Evolutionary conservation across 2,329 filamentous ascomycete genomes (phyloP).

Genomic region (Verticillium nubilum): DNA sequence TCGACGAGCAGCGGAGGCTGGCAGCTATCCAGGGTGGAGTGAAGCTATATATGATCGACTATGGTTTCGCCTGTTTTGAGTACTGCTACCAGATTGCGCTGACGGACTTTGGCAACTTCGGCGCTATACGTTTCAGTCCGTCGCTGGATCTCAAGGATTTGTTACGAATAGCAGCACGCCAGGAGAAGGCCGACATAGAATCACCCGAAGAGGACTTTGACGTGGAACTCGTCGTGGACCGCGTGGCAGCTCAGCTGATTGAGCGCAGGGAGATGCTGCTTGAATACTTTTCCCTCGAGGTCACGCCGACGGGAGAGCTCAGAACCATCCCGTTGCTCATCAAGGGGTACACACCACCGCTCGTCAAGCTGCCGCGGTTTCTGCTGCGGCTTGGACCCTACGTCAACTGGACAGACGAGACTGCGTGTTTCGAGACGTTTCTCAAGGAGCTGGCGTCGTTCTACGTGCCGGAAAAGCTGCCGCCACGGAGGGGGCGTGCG

Average conservation of each 20-base stretch:
- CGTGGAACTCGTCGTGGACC: conserved; percentile 58
- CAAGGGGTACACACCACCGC: conserved; percentile 80
- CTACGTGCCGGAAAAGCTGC: conserved; percentile 83
- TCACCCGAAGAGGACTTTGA: conserved; percentile 54
- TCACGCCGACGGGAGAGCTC: conserved; percentile 73
- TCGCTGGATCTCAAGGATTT: conserved; percentile 67
- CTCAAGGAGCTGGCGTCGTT: conserved; percentile 83
- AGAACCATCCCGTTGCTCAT: conserved; percentile 76
- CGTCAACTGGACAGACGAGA: conserved; percentile 82
- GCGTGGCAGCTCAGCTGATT: conserved; percentile 64
- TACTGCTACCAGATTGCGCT: conserved; percentile 95
- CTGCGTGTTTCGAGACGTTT: conserved; percentile 78
- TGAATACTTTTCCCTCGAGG: conserved; percentile 87
- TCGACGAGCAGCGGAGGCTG: conserved; percentile 80
- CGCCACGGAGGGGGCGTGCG: conserved; percentile 34
- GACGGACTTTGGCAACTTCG: conserved; percentile 95
- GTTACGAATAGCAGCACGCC: conserved; percentile 65
- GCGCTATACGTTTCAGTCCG: conserved; percentile 72
- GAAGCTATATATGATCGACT: conserved; percentile 88
- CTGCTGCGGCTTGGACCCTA: conserved; percentile 82
- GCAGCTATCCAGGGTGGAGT: conserved; percentile 92
- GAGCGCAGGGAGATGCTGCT: conserved; percentile 77
- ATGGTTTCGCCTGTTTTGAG: conserved; percentile 78
- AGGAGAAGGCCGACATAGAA: conserved; percentile 50
- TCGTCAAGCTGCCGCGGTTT: conserved; percentile 85